Evolutionary conservation across 768 basidiomycete species (phyloP).

Genomic region (Kwoniella botswanensis): DNA sequence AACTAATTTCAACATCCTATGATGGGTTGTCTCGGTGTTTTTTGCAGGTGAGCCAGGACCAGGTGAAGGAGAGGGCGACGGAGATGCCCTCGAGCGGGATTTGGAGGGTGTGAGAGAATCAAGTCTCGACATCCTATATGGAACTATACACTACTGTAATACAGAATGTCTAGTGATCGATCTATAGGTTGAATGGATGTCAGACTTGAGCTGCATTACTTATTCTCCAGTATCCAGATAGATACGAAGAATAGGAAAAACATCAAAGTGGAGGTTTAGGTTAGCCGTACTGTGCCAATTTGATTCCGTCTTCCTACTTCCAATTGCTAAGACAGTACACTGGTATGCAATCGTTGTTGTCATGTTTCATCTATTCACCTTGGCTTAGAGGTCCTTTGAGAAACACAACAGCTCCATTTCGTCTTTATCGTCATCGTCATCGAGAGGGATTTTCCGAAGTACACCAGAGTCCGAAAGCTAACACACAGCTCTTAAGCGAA

Average conservation of each 20-base stretch:
- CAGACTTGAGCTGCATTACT: no score
- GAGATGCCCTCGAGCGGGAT: conserved; percentile 9
- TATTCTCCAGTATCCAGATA: no score
- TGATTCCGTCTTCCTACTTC: conserved; percentile 1
- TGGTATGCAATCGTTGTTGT: not conserved
- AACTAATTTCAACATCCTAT: conserved; percentile 73
- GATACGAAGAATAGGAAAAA: not conserved
- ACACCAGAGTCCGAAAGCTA: not conserved
- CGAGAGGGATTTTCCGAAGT: no score
- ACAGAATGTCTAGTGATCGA: no score
- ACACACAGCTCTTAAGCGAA: not conserved
- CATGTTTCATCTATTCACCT: not conserved
- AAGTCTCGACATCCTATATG: conserved; percentile 42
- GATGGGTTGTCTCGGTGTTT: conserved; percentile 72
- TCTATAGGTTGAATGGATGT: not conserved
- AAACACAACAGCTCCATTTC: not conserved
- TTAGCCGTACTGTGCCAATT: not conserved
- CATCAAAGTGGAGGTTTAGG: conserved; percentile 4
- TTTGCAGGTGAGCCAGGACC: conserved; percentile 10
- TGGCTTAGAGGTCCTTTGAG: not conserved
- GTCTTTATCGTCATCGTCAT: no score
- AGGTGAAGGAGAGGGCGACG: conserved; percentile 33
- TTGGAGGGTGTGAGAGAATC: conserved; percentile 44
- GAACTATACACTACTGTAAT: no score
- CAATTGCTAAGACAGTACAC: not conserved